Percentiles rank a stretch among this genome's conserved stretches.
These are phyloP conservation scores for Paraurostyla sp. DNA, from an alignment of 73 alveolate genomes.

Conservation along the genomic window DNA sequence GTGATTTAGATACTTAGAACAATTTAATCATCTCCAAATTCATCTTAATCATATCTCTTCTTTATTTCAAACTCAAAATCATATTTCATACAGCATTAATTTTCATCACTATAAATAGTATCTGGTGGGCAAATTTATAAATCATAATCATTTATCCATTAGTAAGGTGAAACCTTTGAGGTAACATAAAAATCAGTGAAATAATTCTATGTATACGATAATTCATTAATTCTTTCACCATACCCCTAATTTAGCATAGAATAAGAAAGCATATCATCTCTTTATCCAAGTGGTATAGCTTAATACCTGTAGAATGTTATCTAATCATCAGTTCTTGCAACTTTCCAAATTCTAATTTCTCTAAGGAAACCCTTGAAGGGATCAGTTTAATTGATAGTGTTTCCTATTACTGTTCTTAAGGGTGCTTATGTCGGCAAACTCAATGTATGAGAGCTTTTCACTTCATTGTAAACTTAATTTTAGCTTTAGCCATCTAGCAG, in stretches of 20 bases:
- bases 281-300: background rate
- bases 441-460: background rate
- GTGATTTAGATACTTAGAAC: background rate
- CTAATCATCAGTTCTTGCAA: background rate
- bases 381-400: background rate
- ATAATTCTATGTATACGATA: background rate
- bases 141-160: background rate
- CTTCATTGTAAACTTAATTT: too few species aligned
- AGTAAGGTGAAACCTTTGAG: background rate
- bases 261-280: background rate
- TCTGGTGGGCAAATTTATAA: background rate
- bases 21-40: background rate
- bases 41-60: background rate
- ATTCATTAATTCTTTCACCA: background rate
- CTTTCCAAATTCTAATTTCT: slow-evolving; percentile 1
- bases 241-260: background rate
- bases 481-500: background rate
- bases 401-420: background rate
- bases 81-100: background rate
- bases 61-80: background rate
- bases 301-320: background rate
- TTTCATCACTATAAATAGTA: background rate
- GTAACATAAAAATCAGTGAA: background rate
- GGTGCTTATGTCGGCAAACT: background rate
- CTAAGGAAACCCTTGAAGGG: slow-evolving; percentile 16